A percentile compares a stretch with the other conserved stretches of the same genome.
Evolutionary conservation across 2,329 filamentous ascomycete genomes (phyloP).

Genomic region (Pseudocercospora crystallina): DNA sequence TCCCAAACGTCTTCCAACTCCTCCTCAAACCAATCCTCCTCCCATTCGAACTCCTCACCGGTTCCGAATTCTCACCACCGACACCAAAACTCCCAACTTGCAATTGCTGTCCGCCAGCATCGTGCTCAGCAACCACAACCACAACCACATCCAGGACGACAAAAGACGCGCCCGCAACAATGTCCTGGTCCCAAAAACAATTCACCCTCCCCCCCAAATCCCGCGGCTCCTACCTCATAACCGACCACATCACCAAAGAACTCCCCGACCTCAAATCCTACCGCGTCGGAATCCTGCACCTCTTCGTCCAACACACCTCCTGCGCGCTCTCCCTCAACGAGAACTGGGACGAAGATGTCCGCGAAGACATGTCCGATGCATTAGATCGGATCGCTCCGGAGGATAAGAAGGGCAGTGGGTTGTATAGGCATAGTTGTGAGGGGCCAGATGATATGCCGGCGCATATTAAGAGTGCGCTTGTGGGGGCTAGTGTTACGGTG

Average conservation of each 20-base stretch:
- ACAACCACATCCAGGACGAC: too few relatives aligned
- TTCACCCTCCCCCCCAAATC: constrained; percentile 74
- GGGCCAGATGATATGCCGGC: constrained; percentile 95
- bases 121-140: constrained; percentile 29
- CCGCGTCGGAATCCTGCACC: constrained; percentile 80
- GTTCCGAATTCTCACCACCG: constrained; percentile 34
- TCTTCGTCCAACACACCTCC: constrained; percentile 94
- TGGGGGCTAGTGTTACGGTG: constrained; percentile 86
- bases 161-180: constrained; percentile 15
- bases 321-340: constrained; percentile 91
- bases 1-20: constrained; percentile 48
- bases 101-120: constrained; percentile 34
- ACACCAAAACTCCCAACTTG: constrained; percentile 30
- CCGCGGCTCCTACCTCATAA: constrained; percentile 87
- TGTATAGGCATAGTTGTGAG: constrained; percentile 87
- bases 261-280: constrained; percentile 80
- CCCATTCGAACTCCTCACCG: constrained; percentile 26
- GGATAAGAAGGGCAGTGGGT: constrained; percentile 56
- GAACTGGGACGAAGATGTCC: constrained; percentile 86
- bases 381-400: constrained; percentile 86
- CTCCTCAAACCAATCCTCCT: constrained; percentile 37
- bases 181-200: constrained; percentile 80
- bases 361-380: constrained; percentile 83
- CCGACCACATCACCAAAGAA: constrained; percentile 66
- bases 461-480: constrained; percentile 86